Evolutionary conservation across 495 filamentous ascomycete genomes (phyloP).

Genomic region (Acidomyces sp.): DNA sequence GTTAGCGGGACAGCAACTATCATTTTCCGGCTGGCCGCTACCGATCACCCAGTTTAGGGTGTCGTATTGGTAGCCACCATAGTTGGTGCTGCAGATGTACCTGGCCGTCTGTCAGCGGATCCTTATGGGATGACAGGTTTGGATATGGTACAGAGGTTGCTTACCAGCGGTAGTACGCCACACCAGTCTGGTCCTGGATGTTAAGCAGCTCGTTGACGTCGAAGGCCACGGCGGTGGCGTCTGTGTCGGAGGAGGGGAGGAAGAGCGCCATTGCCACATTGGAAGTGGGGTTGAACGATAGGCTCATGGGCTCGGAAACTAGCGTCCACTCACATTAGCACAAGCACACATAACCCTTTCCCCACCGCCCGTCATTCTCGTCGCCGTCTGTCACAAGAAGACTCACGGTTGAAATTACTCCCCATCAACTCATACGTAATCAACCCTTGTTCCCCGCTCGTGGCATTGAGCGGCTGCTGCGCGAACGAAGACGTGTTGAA

Average conservation of each 20-base stretch:
- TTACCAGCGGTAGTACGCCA: conserved; percentile 2
- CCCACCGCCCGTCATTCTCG: no score
- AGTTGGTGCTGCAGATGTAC: background rate
- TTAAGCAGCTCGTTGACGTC: background rate
- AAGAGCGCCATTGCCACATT: background rate
- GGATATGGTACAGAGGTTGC: no score
- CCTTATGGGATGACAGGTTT: no score
- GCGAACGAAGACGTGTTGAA: background rate
- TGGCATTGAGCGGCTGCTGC: background rate
- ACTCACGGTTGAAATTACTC: conserved; percentile 1
- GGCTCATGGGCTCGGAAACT: conserved; percentile 1
- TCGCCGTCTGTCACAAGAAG: no score
- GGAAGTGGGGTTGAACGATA: background rate
- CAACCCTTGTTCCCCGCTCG: background rate
- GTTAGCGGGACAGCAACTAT: no score
- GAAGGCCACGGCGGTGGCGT: background rate
- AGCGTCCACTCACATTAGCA: no score
- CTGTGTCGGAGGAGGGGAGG: background rate
- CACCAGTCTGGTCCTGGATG: background rate
- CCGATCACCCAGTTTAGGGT: background rate
- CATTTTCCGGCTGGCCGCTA: background rate
- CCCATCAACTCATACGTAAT: background rate
- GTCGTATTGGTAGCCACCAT: background rate
- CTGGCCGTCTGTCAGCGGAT: no score
- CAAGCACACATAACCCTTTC: no score